Evolutionary conservation across 2,329 filamentous ascomycete species (phyloP).

Genomic region (Aspergillus awamori): DNA sequence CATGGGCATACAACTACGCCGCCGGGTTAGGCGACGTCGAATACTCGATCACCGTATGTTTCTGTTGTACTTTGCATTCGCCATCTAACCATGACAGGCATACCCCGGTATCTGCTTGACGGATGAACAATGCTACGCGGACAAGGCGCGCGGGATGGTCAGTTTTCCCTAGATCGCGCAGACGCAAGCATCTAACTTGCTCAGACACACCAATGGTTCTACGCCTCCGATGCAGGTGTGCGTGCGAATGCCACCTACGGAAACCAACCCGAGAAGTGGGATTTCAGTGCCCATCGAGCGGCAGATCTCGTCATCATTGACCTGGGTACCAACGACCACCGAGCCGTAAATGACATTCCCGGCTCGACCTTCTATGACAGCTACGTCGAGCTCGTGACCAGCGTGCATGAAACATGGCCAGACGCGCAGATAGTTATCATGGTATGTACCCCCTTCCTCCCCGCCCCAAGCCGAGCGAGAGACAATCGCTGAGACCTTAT

Average conservation of each 20-base stretch:
- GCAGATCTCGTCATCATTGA: slow-evolving; percentile 51
- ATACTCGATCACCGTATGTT: slow-evolving; percentile 54
- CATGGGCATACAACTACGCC: slow-evolving; percentile 59
- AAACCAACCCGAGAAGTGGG: slow-evolving; percentile 33
- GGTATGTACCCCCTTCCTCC: slow-evolving; percentile 20
- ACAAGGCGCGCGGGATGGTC: slow-evolving; percentile 52
- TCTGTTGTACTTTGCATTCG: too few relatives aligned
- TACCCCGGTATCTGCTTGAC: slow-evolving; percentile 62
- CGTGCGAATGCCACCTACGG: slow-evolving; percentile 51
- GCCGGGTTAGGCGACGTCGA: slow-evolving; percentile 62
- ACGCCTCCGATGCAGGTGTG: slow-evolving; percentile 57
- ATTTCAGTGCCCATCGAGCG: slow-evolving; percentile 29
- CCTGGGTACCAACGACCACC: slow-evolving; percentile 52
- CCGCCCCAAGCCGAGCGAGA: not conserved
- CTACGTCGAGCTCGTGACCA: slow-evolving; percentile 47
- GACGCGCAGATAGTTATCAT: slow-evolving; percentile 47
- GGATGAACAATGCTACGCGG: slow-evolving; percentile 61
- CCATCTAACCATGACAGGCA: slow-evolving; percentile 22
- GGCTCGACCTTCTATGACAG: slow-evolving; percentile 40
- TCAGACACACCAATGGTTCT: slow-evolving; percentile 59
- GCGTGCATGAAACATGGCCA: slow-evolving; percentile 47
- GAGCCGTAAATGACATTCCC: slow-evolving; percentile 46
- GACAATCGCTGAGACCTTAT: slow-evolving; percentile 6
- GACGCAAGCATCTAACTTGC: slow-evolving; percentile 5
- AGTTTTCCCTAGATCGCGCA: not conserved